Evolutionary conservation across 164 flowering plant species (phyloP).

Genomic region (Pachysandra terminalis): DNA sequence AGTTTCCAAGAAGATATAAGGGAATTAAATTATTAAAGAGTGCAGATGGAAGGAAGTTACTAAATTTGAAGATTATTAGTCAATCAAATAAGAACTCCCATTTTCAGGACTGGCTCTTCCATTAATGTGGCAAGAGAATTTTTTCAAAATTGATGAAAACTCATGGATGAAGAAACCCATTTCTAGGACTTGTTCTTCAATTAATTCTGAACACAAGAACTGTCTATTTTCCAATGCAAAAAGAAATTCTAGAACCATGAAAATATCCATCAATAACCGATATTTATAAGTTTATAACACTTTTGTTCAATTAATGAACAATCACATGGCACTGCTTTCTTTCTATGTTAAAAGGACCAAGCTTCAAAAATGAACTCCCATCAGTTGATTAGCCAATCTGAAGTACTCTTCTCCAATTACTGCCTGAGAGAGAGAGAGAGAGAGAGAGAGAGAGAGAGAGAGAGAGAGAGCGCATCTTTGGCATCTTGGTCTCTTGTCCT

Average conservation of each 20-base stretch:
- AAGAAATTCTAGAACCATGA: constrained; percentile 13
- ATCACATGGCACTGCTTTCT: constrained; percentile 1
- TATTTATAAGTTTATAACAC: neutral
- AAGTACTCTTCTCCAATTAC: neutral
- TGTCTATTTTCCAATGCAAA: constrained; percentile 10
- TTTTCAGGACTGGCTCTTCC: constrained; percentile 13
- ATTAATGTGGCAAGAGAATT: constrained; percentile 9
- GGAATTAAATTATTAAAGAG: neutral
- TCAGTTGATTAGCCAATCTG: neutral
- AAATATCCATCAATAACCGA: constrained; percentile 18
- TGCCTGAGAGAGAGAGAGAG: constrained; percentile 7
- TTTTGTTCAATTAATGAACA: neutral
- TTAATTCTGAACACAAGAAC: constrained; percentile 13
- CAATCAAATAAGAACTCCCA: constrained; percentile 5
- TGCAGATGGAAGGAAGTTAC: neutral
- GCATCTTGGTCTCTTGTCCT: constrained; percentile 15
- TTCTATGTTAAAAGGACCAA: neutral
- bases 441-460: constrained; percentile 16
- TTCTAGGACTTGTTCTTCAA: constrained; percentile 16
- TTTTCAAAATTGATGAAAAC: constrained; percentile 8
- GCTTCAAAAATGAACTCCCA: neutral
- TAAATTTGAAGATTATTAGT: neutral
- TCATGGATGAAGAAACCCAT: constrained; percentile 14
- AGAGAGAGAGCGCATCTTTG: constrained; percentile 5
- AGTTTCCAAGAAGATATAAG: neutral